phyloP scores from a whole-genome alignment of 2,329 filamentous ascomycete species.

The Rasamsonia emersonii region DNA sequence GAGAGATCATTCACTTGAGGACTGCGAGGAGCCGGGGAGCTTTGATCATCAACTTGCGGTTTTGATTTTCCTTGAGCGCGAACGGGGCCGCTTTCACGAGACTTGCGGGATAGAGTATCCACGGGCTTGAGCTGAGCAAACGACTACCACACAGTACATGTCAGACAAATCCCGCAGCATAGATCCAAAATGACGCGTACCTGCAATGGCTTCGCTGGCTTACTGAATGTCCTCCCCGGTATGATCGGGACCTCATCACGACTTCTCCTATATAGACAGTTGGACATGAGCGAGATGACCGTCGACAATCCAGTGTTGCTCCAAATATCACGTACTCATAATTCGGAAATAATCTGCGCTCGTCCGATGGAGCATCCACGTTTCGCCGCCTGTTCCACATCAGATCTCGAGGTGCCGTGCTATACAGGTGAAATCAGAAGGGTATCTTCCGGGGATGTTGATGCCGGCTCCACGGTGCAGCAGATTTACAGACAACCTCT shows the following conservation, averaged over 20 bases:
- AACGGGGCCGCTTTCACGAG: conserved; percentile 25
- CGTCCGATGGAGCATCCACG: conserved; percentile 10
- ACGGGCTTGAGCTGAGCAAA: conserved; percentile 13
- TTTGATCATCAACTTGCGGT: conserved; percentile 1
- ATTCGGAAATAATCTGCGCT: conserved; percentile 15
- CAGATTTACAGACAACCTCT: too few species aligned
- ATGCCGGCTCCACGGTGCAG: too few species aligned
- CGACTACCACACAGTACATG: conserved; percentile 9
- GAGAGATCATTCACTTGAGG: conserved; percentile 8
- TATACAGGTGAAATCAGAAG: conserved; percentile 14
- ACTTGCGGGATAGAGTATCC: conserved; percentile 17
- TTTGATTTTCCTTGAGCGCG: conserved; percentile 16
- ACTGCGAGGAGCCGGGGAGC: conserved; percentile 2
- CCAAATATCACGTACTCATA: conserved; percentile 11
- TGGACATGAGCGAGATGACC: conserved; percentile 2
- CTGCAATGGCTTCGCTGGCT: conserved; percentile 11
- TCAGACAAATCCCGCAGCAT: too few species aligned
- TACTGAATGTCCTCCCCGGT: conserved; percentile 17
- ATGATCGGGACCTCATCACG: conserved; percentile 18
- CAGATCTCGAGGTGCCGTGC: conserved; percentile 9
- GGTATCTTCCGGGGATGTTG: too few species aligned
- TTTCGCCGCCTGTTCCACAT: conserved; percentile 10
- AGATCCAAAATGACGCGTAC: conserved; percentile 10
- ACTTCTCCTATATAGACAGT: conserved; percentile 8
- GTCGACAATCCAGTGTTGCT: background rate